Evolutionary conservation across 2,329 filamentous ascomycete genomes (phyloP), one percentile per base, ranked within the genome.

Genomic region (Scopulariopsis brevicaulis): DNA sequence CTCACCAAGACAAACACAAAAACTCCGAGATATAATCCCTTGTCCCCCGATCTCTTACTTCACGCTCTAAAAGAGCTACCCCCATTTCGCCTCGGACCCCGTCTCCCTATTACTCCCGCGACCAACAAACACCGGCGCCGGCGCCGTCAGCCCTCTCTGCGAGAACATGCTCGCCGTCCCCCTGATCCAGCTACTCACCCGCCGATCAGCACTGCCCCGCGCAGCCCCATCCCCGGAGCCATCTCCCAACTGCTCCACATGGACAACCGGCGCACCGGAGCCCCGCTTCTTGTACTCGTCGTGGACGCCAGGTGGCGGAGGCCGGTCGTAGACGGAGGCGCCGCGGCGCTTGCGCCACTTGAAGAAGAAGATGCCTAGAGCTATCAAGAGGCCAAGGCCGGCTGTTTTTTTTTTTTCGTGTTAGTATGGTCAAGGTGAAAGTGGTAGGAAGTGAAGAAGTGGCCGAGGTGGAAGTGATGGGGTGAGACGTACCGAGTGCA

Each of bases 271-370:
- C 46, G 3, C 46, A n/a, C 8, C 46, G 20, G 46, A n/a, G 5
- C n/a, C n/a, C 11, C 46, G 20, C 40, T 53, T 53, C 48, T 53
- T 46, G 32, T 57, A 34, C 15, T 48, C 55, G 46, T 22, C 22
- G 34, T 52, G 52, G 24, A 53, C 25, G 8, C 55, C 55, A 32
- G 46, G 28, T 4, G 55, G 55, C n/a, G 55, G 48, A 5, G 55
- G 55, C n/a, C 35, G 46, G 48, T 57, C 48, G 34, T 52, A 57
- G 55, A 57, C 50, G 6, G 32, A 22, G 32, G 50, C 55, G 3
- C 35, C 28, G n/a, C 24, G 28, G 15, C 55, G 55, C 32, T 48
- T 57, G 15, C 40, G 55, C 55, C 55, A 53, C 6, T 48, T 28
- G 48, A 53, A 57, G 55, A 53, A 24, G 48, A 40, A 28, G 20